A percentile compares a stretch with the other conserved stretches of the same genome.
Conservation (phyloP, 192 early-diverging fungal genomes). For the Spinellus fusiger region DNA sequence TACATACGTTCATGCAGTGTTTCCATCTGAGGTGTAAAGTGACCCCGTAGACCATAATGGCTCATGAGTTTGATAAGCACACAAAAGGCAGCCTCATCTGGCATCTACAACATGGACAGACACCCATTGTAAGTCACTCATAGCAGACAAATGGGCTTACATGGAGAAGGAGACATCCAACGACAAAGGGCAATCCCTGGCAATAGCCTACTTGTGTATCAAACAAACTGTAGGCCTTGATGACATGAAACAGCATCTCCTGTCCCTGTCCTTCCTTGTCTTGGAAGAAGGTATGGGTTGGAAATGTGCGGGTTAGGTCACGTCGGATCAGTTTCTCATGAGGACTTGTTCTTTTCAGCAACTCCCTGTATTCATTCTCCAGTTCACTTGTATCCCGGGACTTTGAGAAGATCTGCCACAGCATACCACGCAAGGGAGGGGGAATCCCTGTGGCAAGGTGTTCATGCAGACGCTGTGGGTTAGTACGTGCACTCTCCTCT, state of each 20-base stretch:
- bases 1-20: conserved; percentile 79
- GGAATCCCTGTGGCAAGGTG: conserved; percentile 87
- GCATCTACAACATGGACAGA: conserved; percentile 61
- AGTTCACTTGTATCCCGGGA: conserved; percentile 60
- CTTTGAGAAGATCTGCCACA: conserved; percentile 90
- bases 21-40: conserved; percentile 89
- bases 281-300: conserved; percentile 74
- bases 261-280: conserved; percentile 76
- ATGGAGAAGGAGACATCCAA: conserved; percentile 85
- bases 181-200: conserved; percentile 94
- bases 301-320: conserved; percentile 90
- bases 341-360: conserved; percentile 55
- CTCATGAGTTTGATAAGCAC: conserved; percentile 86
- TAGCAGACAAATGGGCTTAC: conserved; percentile 57
- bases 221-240: conserved; percentile 89
- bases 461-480: conserved; percentile 71
- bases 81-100: conserved; percentile 95
- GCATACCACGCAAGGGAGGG: conserved; percentile 78
- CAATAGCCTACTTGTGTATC: conserved; percentile 97
- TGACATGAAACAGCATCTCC: conserved; percentile 81
- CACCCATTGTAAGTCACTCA: too few species aligned
- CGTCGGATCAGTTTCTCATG: conserved; percentile 90
- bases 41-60: conserved; percentile 78
- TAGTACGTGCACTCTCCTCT: conserved; percentile 63
- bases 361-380: conserved; percentile 66